A percentile compares a stretch with the other conserved stretches of the same genome.
phyloP scores from a whole-genome alignment of 1,284 basidiomycete genomes.

The Wolfiporia cocos region DNA sequence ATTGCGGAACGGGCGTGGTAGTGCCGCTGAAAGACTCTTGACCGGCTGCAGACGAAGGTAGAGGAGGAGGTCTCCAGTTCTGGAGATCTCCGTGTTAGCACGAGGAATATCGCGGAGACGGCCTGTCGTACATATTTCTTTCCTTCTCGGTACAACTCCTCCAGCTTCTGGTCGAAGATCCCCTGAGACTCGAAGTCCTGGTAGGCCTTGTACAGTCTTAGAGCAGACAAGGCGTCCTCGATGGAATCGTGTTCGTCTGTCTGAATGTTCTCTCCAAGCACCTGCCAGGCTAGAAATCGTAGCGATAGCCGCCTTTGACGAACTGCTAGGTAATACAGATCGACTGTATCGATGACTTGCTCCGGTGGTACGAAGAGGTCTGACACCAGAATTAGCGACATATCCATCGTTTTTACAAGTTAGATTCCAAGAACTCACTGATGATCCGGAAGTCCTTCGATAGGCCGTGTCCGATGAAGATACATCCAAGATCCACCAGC shows the following conservation, averaged over 20 bases:
- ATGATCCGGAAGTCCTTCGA: conserved; percentile 99
- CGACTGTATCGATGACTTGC: conserved; percentile 96
- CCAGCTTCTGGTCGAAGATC: conserved; percentile 84
- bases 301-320: conserved; percentile 87
- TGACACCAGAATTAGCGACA: conserved; percentile 32
- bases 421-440: conserved; percentile 48
- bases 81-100: conserved; percentile 1
- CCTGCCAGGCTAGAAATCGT: conserved; percentile 92
- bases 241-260: conserved; percentile 95
- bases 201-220: conserved; percentile 85
- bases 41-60: not conserved
- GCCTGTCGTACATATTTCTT: conserved; percentile 50
- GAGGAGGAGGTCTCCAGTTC: conserved; percentile 18
- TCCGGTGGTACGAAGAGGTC: conserved; percentile 94
- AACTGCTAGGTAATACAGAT: conserved; percentile 81
- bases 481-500: conserved; percentile 91
- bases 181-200: conserved; percentile 73
- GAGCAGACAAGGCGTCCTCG: conserved; percentile 87
- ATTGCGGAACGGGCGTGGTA: conserved; percentile 6
- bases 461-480: conserved; percentile 97
- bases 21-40: not conserved
- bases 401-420: not conserved
- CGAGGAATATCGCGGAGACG: too few relatives aligned
- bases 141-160: conserved; percentile 74
- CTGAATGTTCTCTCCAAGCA: conserved; percentile 90